Conservation (phyloP, 2,329 filamentous ascomycete species). For the Aspergillus ruber region DNA sequence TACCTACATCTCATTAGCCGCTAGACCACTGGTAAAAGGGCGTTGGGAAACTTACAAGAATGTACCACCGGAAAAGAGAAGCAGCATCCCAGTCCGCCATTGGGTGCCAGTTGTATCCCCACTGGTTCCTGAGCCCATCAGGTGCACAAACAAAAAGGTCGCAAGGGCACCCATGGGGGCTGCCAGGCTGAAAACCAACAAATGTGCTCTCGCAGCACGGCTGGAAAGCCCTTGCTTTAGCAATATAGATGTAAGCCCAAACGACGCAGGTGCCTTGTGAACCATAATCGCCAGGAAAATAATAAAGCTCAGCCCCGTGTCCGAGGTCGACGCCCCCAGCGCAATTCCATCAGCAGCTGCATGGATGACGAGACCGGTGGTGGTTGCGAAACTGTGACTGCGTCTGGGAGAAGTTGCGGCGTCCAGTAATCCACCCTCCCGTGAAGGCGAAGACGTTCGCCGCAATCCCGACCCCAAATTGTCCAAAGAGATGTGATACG, state of each 20-base stretch:
- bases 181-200: slow-evolving; percentile 85
- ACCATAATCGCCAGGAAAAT: slow-evolving; percentile 97
- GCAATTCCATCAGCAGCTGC: slow-evolving; percentile 93
- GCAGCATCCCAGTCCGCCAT: slow-evolving; percentile 86
- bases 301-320: slow-evolving; percentile 74
- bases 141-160: slow-evolving; percentile 73
- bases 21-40: background rate
- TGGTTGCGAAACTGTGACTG: slow-evolving; percentile 66
- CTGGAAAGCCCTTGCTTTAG: slow-evolving; percentile 88
- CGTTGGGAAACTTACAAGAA: slow-evolving; percentile 64
- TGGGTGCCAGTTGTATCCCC: slow-evolving; percentile 55
- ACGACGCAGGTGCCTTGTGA: slow-evolving; percentile 92
- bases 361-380: slow-evolving; percentile 91
- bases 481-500: slow-evolving; percentile 81
- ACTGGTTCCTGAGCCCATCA: slow-evolving; percentile 53
- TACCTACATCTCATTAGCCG: slow-evolving; percentile 53
- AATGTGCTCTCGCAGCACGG: slow-evolving; percentile 72
- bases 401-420: slow-evolving; percentile 21
- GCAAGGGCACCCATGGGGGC: slow-evolving; percentile 77
- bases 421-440: slow-evolving; percentile 32
- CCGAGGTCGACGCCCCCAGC: slow-evolving; percentile 80
- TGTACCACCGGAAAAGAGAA: slow-evolving; percentile 93
- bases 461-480: slow-evolving; percentile 59
- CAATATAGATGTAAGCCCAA: slow-evolving; percentile 83
- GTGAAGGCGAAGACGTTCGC: slow-evolving; percentile 37